phyloP scores from a whole-genome alignment of 257 asterid genomes.

The Jasminum sambac region DNA sequence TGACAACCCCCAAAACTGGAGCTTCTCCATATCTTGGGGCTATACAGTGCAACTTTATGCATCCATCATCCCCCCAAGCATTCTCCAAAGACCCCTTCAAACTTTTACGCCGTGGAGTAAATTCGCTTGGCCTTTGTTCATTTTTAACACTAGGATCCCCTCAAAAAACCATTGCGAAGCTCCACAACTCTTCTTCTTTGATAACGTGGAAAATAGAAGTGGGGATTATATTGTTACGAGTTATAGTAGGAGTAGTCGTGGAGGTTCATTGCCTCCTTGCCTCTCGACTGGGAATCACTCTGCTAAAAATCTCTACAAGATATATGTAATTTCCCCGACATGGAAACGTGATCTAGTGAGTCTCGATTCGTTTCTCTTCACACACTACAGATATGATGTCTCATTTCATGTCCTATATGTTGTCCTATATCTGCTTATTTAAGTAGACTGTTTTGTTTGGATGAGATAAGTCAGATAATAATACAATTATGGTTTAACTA shows the following conservation, averaged over 20 bases:
- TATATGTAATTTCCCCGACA: constrained; percentile 34
- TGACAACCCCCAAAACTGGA: constrained; percentile 32
- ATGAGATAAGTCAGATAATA: neutral
- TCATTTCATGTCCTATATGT: neutral
- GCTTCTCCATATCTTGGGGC: constrained; percentile 42
- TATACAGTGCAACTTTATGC: constrained; percentile 37
- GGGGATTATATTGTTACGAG: constrained; percentile 18
- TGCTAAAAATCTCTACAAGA: constrained; percentile 30
- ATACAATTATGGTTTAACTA: neutral
- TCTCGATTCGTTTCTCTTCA: neutral
- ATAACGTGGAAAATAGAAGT: constrained; percentile 6
- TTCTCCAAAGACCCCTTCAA: constrained; percentile 32
- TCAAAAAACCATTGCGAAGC: constrained; percentile 28
- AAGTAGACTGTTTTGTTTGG: neutral
- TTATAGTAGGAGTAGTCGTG: constrained; percentile 21
- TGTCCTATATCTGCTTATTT: neutral
- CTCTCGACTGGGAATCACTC: constrained; percentile 28
- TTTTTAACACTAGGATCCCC: constrained; percentile 39
- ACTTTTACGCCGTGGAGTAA: constrained; percentile 40
- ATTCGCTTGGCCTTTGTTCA: constrained; percentile 24
- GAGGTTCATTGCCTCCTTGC: constrained; percentile 28
- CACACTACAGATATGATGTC: no score
- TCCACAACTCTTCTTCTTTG: constrained; percentile 26
- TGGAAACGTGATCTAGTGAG: constrained; percentile 37
- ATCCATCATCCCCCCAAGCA: constrained; percentile 28